phyloP scores from a whole-genome alignment of 2,329 filamentous ascomycete species.

The Acrocalymma vagum region DNA sequence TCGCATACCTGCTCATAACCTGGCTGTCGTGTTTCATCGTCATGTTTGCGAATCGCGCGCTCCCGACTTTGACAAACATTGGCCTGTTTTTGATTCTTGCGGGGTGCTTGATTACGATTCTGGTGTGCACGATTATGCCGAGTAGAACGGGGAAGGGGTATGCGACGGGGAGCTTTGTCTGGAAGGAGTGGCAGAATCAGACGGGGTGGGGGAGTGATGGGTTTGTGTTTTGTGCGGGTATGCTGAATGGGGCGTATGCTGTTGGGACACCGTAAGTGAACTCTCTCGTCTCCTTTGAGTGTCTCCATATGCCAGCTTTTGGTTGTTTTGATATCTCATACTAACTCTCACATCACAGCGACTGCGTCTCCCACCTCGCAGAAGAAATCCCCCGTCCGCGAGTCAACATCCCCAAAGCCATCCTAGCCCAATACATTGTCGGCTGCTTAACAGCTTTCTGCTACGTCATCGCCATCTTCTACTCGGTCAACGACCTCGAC shows the following conservation, averaged over 20 bases:
- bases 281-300: neutral
- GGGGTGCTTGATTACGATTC: constrained; percentile 63
- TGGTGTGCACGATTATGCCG: constrained; percentile 66
- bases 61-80: constrained; percentile 63
- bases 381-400: constrained; percentile 56
- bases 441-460: constrained; percentile 46
- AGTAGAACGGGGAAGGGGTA: constrained; percentile 52
- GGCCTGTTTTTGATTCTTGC: constrained; percentile 63
- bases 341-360: constrained; percentile 41
- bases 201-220: constrained; percentile 60
- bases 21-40: constrained; percentile 57
- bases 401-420: constrained; percentile 51
- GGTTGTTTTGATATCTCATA: neutral
- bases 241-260: constrained; percentile 74
- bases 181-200: constrained; percentile 56
- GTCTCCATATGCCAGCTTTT: neutral
- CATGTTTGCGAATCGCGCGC: constrained; percentile 63
- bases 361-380: constrained; percentile 71
- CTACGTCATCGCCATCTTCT: constrained; percentile 57
- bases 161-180: constrained; percentile 53
- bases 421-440: constrained; percentile 47
- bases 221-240: constrained; percentile 71
- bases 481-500: constrained; percentile 66
- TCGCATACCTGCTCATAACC: constrained; percentile 57
- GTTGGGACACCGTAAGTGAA: constrained; percentile 64